Evolutionary conservation across 441 rosid genomes (phyloP).

Genomic region (Erodium texanum): DNA sequence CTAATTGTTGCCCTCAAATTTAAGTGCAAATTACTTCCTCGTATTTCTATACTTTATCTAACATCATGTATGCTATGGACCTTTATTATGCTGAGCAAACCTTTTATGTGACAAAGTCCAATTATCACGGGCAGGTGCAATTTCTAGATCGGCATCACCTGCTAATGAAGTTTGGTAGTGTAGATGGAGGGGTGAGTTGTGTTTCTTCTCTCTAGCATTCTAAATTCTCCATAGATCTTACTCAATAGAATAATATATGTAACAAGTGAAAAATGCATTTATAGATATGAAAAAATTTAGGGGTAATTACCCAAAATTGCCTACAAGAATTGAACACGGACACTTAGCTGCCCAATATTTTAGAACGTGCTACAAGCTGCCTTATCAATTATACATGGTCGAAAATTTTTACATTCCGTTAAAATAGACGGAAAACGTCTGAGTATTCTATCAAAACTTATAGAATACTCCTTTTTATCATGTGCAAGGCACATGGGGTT

Average conservation of each 20-base stretch:
- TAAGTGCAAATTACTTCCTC: neutral
- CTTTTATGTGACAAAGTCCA: constrained; percentile 3
- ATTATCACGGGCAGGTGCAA: constrained; percentile 54
- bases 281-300: neutral
- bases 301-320: too few species aligned
- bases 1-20: neutral
- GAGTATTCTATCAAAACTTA: too few species aligned
- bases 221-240: neutral
- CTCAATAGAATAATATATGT: neutral
- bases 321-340: too few species aligned
- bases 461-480: too few species aligned
- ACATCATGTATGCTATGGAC: constrained; percentile 3
- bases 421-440: too few species aligned
- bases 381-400: too few species aligned
- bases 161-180: constrained; percentile 84
- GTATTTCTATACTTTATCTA: neutral
- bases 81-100: constrained; percentile 7
- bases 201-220: constrained; percentile 10
- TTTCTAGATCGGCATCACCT: constrained; percentile 92
- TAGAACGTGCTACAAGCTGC: too few species aligned
- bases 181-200: constrained; percentile 83
- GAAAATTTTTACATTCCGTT: too few species aligned
- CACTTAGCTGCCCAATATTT: too few species aligned
- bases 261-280: neutral
- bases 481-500: too few species aligned